Evolutionary conservation across 1,139 yeast genomes (phyloP), one percentile per base, ranked within the genome.

Genomic region (Lodderomyces margitis): DNA sequence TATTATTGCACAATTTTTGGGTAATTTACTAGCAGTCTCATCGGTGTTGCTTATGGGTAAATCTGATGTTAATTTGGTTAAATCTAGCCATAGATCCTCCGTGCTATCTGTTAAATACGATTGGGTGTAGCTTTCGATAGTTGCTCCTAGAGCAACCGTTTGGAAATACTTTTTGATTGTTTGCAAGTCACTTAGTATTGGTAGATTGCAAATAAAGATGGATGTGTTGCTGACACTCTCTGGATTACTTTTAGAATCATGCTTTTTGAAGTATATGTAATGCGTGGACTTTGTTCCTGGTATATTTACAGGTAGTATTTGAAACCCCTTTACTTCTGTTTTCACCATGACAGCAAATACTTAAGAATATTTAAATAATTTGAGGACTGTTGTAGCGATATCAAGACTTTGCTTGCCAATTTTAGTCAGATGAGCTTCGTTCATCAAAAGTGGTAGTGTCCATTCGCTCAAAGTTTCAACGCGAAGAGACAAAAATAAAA

Each of bases 131-230:
- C 66, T 62, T 55, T 83, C 86, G 19, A 85, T 67, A 14, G 84
- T 74, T 15, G 87, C 74, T 35, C 78, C 84, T 42, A 68, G 77
- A 55, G 81, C 84, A 15, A 83, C 72, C 5, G 73, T 66, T 46
- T 76, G 78, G 54, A 88, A 79, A 40, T 80, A 73, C 44, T 69
- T 70, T 57, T 80, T 83, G 35, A 88, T 59, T 21, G 70, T 68
- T 27, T 72, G 67, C 12, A 76, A 56, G 28, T 74, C 70, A 9
- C 89, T 72, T 46, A 75, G 74, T 21, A 83, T 66, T 2, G 97
- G 96, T 37, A 88, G 66, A 56, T 89, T 89, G 46, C 83, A 80
- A n/a, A 84, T 60, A 61, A 89, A 91, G 14, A 91, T 63, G 10
- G 85, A 73, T 21, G 42, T 42, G 19, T 59, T 58, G 39, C 64